A percentile compares a stretch with the other conserved stretches of the same genome.
Conservation (phyloP, 768 basidiomycete genomes). For the Lactifluus echinatus region DNA sequence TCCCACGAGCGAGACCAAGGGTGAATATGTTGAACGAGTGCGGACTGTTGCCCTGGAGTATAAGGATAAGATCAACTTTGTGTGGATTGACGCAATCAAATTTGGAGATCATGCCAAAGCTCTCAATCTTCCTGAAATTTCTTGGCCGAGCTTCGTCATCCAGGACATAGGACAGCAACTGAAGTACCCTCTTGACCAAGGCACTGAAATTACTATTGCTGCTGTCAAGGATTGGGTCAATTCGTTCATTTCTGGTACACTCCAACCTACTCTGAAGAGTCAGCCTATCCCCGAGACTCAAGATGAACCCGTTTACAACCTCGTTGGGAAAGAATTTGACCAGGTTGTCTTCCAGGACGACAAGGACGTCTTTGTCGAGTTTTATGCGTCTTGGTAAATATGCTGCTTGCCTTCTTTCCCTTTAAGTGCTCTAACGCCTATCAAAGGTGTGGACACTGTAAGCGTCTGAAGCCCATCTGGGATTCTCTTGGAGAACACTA, state of each 20-base stretch:
- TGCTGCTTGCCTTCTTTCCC: conserved; percentile 4
- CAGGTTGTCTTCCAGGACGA: conserved; percentile 74
- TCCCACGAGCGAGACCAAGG: conserved; percentile 55
- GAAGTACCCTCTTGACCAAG: conserved; percentile 83
- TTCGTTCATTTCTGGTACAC: conserved; percentile 59
- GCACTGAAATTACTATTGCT: conserved; percentile 47
- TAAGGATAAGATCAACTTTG: conserved; percentile 90
- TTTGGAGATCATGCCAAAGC: conserved; percentile 95
- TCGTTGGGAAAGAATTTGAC: conserved; percentile 89
- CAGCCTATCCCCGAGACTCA: conserved; percentile 79
- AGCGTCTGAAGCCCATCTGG: conserved; percentile 92
- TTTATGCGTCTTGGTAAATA: conserved; percentile 90
- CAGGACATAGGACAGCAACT: conserved; percentile 78
- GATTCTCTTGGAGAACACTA: conserved; percentile 85
- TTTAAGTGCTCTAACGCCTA: not conserved
- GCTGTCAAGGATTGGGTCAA: conserved; percentile 51
- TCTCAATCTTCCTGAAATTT: conserved; percentile 74
- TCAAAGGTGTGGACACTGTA: conserved; percentile 89
- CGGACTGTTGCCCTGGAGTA: conserved; percentile 70
- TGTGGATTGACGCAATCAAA: conserved; percentile 94
- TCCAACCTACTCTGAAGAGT: conserved; percentile 83
- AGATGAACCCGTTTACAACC: conserved; percentile 68
- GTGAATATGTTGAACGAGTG: conserved; percentile 56
- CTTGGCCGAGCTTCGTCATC: conserved; percentile 92
- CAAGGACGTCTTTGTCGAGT: conserved; percentile 95